Percentiles rank a stretch among this genome's conserved stretches.
Conservation (phyloP, 192 early-diverging fungal genomes). For the Coemansia sp. region DNA sequence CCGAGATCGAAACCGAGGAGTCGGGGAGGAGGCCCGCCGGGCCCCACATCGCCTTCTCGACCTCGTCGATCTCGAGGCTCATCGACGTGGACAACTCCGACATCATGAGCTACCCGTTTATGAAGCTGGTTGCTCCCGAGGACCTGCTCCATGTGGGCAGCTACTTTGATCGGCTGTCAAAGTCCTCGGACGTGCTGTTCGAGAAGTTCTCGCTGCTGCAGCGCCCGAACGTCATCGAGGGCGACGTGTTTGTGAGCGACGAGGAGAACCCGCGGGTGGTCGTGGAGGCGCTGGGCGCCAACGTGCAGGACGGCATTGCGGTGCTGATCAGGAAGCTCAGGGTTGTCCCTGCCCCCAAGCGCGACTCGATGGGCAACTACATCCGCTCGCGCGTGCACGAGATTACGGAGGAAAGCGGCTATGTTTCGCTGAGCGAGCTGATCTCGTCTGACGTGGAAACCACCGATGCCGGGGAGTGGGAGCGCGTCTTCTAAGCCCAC, state of each 20-base stretch:
- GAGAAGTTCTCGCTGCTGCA: constrained; percentile 40
- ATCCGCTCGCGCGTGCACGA: constrained; percentile 16
- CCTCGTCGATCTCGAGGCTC: constrained; percentile 30
- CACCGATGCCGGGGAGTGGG: constrained; percentile 29
- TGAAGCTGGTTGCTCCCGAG: constrained; percentile 46
- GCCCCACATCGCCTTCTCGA: constrained; percentile 38
- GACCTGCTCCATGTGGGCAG: constrained; percentile 31
- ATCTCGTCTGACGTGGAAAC: constrained; percentile 38
- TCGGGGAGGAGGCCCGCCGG: constrained; percentile 17
- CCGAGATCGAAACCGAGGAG: constrained; percentile 11
- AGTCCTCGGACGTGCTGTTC: constrained; percentile 32
- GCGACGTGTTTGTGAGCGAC: constrained; percentile 30
- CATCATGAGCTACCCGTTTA: constrained; percentile 37
- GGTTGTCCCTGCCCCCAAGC: constrained; percentile 17
- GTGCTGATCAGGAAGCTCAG: constrained; percentile 31
- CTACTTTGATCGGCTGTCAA: constrained; percentile 37
- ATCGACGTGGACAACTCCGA: constrained; percentile 42
- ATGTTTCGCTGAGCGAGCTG: constrained; percentile 37
- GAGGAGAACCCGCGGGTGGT: constrained; percentile 30
- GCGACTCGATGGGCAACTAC: constrained; percentile 30
- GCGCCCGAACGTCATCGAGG: constrained; percentile 42
- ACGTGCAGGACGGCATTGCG: constrained; percentile 45
- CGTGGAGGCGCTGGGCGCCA: constrained; percentile 43
- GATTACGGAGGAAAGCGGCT: constrained; percentile 32
- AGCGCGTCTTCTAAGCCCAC: background rate